Base-by-base conservation (phyloP, 768 basidiomycete species). In the Tulasnella sp. region DNA sequence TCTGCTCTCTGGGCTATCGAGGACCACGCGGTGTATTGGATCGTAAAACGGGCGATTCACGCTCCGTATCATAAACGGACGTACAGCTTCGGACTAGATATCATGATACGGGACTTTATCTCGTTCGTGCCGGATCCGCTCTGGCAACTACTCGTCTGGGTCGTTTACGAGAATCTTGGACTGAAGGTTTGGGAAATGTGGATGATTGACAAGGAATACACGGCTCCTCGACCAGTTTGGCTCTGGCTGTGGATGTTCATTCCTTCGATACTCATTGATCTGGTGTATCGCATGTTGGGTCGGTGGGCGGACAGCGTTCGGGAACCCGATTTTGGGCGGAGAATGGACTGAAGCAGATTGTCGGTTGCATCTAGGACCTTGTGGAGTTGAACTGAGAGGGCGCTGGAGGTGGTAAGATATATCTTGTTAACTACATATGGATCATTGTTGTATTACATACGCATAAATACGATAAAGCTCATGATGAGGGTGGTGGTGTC, bases 1-100 rank as follows among this genome's bases (percentile, higher is more conserved):
- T 81, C 80, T 14, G 31, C 77, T 14, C 71, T 81, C 14, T 81
- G 80, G 80, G 80, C 80, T n/a, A 56, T 81, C 34, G 79, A 81
- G 44, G 80, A 81, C 1, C 34, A 81, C 27, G 80, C 42, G 21
- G 81, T 80, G 40, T 81, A 81, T 56, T 73, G 68, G 79, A 48
- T 81, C 38, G 74, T 81, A 27, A 62, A 80, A 34, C 79, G 62
- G 19, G 79, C 75, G 9, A 58, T 80, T 46, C 68, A 81, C 74
- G 72, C 79, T 16, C 58, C 62, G 10, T 80, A 80, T 72, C 80
- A 80, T 21, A 80, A 74, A 58, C 27, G 68, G 48, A 31, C 72
- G 40, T 81, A 81, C 74, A 31, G 21, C 71, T 75, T 81, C 38
- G 80, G 80, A 38, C 31, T 81, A 14, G 80, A 81, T 42, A 80